These are phyloP conservation scores for slime mould (Dictyostelium discoideum) DNA, from an alignment of 78 protist genomes.

Conservation along the genomic window DNA sequence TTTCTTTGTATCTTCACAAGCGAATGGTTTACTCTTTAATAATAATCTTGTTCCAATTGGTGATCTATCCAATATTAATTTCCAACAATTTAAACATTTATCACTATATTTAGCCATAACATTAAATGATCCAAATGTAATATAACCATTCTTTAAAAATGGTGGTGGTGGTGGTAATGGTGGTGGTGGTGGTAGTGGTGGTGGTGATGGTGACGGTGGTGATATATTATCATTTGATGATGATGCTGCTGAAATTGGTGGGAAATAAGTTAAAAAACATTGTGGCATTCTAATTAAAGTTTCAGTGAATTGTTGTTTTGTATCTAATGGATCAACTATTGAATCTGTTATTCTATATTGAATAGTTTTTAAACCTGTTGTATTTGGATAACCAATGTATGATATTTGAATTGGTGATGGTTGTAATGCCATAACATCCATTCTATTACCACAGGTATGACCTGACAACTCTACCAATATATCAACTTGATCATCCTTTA, in stretches of 20 bases:
- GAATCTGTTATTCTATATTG: slow-evolving; percentile 85
- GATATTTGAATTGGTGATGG: slow-evolving; percentile 85
- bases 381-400: slow-evolving; percentile 89
- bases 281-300: slow-evolving; percentile 71
- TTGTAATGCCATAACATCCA: slow-evolving; percentile 82
- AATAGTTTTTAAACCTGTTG: slow-evolving; percentile 83
- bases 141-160: slow-evolving; percentile 58
- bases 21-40: slow-evolving; percentile 73
- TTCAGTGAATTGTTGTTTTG: slow-evolving; percentile 60
- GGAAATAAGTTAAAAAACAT: slow-evolving; percentile 67
- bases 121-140: slow-evolving; percentile 90
- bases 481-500: slow-evolving; percentile 70
- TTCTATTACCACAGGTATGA: slow-evolving; percentile 80
- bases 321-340: slow-evolving; percentile 68
- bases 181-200: too few relatives aligned
- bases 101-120: slow-evolving; percentile 80
- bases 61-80: slow-evolving; percentile 30
- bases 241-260: not conserved
- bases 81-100: slow-evolving; percentile 54
- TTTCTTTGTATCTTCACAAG: slow-evolving; percentile 22
- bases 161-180: slow-evolving; percentile 11
- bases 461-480: slow-evolving; percentile 89
- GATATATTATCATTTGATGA: too few relatives aligned
- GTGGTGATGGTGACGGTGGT: too few relatives aligned
- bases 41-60: slow-evolving; percentile 36